phyloP scores from a whole-genome alignment of 2,329 filamentous ascomycete species.

The Fusarium equiseti region DNA sequence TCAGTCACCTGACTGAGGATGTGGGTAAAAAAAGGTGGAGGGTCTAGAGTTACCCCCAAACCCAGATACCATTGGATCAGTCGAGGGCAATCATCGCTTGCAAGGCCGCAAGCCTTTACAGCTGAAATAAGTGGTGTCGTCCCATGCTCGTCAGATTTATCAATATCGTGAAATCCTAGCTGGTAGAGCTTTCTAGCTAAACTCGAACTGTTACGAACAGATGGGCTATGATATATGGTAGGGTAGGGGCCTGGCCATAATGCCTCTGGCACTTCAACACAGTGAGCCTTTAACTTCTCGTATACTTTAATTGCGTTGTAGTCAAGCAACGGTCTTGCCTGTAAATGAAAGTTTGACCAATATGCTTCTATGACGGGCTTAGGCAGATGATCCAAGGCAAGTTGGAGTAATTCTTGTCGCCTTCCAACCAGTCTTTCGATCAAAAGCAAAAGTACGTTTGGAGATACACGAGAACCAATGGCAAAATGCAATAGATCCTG shows the following conservation, averaged over 20 bases:
- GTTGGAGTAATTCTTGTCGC: neutral
- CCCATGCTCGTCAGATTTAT: accelerated
- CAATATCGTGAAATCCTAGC: no score
- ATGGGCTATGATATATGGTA: neutral
- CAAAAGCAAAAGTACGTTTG: neutral
- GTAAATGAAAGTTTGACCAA: neutral
- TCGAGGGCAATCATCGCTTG: accelerated
- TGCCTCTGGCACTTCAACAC: accelerated
- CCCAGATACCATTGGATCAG: neutral
- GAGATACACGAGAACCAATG: accelerated
- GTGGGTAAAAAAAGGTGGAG: accelerated
- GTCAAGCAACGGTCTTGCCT: accelerated
- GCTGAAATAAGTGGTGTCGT: accelerated
- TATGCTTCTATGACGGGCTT: accelerated
- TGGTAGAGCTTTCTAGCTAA: no score
- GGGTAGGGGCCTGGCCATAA: neutral
- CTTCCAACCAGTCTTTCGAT: accelerated
- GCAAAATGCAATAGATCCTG: accelerated
- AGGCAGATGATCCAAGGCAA: neutral
- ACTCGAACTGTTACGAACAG: accelerated
- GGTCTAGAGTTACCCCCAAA: accelerated
- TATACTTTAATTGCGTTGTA: accelerated
- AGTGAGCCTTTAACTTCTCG: accelerated
- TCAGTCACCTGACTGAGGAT: accelerated
- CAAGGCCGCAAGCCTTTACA: accelerated